Evolutionary conservation across 768 basidiomycete genomes (phyloP).

Genomic region (Gyrodon lividus): DNA sequence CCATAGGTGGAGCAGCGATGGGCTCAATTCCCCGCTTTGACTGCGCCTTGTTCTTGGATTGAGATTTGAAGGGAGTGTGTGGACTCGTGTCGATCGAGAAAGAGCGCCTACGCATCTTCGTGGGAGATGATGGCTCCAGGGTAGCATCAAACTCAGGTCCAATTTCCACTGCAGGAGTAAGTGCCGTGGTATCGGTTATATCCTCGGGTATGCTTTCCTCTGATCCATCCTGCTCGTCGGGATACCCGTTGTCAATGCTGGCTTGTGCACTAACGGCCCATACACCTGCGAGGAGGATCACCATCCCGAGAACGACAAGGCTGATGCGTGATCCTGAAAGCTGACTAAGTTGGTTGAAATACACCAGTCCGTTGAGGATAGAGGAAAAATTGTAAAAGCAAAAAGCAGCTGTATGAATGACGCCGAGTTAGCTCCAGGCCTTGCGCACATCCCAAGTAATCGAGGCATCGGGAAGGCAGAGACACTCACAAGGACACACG

Average conservation of each 20-base stretch:
- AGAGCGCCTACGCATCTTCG: neutral
- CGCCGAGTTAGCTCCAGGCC: neutral
- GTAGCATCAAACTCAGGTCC: neutral
- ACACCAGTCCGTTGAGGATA: constrained; percentile 86
- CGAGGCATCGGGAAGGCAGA: too few species aligned
- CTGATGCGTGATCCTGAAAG: constrained; percentile 68
- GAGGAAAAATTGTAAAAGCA: constrained; percentile 94
- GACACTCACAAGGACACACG: constrained; percentile 75
- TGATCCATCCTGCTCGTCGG: constrained; percentile 38
- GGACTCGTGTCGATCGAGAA: neutral
- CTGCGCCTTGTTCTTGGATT: neutral
- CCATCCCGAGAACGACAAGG: constrained; percentile 75
- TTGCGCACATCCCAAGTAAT: too few species aligned
- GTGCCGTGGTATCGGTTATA: neutral
- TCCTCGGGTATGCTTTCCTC: constrained; percentile 1
- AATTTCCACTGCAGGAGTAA: neutral
- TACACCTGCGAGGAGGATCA: constrained; percentile 79
- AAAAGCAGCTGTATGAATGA: constrained; percentile 63
- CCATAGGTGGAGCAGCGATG: constrained; percentile 6
- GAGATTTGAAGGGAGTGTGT: neutral
- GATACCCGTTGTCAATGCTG: constrained; percentile 48
- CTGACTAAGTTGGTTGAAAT: constrained; percentile 80
- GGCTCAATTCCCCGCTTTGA: neutral
- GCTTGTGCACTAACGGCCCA: constrained; percentile 86
- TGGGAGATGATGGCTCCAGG: neutral